phyloP scores from a whole-genome alignment of 768 basidiomycete species.

The Suillus variegatus region DNA sequence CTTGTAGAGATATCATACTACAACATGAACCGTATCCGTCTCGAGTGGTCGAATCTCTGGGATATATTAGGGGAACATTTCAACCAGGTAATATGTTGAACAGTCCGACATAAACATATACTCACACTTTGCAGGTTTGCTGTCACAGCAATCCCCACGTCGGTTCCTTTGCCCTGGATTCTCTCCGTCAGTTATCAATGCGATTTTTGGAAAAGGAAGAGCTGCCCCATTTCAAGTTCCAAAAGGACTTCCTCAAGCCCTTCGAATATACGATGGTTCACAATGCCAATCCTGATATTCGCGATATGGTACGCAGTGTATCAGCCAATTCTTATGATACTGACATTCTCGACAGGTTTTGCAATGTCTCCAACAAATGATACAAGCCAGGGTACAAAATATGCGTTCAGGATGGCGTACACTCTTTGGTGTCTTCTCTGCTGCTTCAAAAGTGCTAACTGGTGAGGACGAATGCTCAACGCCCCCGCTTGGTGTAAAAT shows the following conservation, averaged over 20 bases:
- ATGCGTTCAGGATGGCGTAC: conserved; percentile 98
- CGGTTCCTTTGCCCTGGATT: conserved; percentile 95
- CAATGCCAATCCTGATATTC: conserved; percentile 92
- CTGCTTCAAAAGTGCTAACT: conserved; percentile 90
- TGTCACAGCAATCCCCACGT: conserved; percentile 98
- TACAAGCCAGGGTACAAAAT: conserved; percentile 92
- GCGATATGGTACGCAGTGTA: conserved; percentile 79
- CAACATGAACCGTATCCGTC: conserved; percentile 96
- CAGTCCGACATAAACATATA: conserved; percentile 1
- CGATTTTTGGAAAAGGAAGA: conserved; percentile 99
- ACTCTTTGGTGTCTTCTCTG: conserved; percentile 98
- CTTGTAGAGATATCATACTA: conserved; percentile 99
- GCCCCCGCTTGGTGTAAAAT: background rate
- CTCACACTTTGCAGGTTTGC: conserved; percentile 68
- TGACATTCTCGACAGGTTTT: conserved; percentile 60
- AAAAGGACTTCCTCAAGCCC: conserved; percentile 97
- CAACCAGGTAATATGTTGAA: conserved; percentile 67
- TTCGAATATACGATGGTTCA: conserved; percentile 98
- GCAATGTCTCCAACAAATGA: conserved; percentile 98
- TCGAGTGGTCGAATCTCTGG: conserved; percentile 99
- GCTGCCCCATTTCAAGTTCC: conserved; percentile 96
- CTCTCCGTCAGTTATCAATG: conserved; percentile 95
- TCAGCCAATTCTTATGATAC: conserved; percentile 2
- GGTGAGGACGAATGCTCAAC: conserved; percentile 44
- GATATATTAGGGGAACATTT: conserved; percentile 98